Conservation (phyloP, 2,329 filamentous ascomycete species). For the Gliomastix tumulicola region DNA sequence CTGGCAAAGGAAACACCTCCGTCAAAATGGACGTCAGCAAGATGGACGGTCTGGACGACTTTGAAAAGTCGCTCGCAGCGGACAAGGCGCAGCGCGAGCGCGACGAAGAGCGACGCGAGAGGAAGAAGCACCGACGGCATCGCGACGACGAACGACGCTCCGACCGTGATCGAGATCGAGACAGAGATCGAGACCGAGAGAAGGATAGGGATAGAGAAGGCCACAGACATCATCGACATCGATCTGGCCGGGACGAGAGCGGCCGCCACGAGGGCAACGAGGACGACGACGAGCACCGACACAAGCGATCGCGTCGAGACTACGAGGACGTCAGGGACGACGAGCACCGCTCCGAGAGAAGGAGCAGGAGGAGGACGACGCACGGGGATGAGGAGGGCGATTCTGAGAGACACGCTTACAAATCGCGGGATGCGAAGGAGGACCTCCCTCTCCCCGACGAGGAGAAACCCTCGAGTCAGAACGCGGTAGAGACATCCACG, state of each 20-base stretch:
- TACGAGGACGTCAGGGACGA: slow-evolving; percentile 35
- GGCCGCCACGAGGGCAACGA: slow-evolving; percentile 1
- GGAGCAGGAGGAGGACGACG: slow-evolving; percentile 22
- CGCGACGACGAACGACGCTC: slow-evolving; percentile 33
- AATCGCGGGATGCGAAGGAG: slow-evolving; percentile 38
- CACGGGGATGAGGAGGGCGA: slow-evolving; percentile 25
- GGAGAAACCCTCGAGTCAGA: slow-evolving; percentile 25
- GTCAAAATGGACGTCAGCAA: not conserved
- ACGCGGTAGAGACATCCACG: slow-evolving; percentile 14
- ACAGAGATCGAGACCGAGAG: slow-evolving; percentile 6
- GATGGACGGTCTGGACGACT: slow-evolving; percentile 59
- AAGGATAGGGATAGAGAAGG: slow-evolving; percentile 16
- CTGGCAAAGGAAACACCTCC: too few relatives aligned
- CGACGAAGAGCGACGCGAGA: slow-evolving; percentile 31
- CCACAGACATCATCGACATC: slow-evolving; percentile 19
- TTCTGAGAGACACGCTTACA: slow-evolving; percentile 17
- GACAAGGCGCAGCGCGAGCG: slow-evolving; percentile 49
- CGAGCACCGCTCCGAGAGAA: slow-evolving; percentile 41
- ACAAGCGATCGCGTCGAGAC: slow-evolving; percentile 10
- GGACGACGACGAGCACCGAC: slow-evolving; percentile 20
- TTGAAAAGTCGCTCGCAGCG: slow-evolving; percentile 68
- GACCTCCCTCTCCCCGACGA: slow-evolving; percentile 46
- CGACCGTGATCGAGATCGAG: slow-evolving; percentile 12
- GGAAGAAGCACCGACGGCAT: slow-evolving; percentile 37
- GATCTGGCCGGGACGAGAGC: slow-evolving; percentile 4